Percentiles rank a stretch among this genome's conserved stretches.
These are phyloP conservation scores for Rhodotorula sp. DNA, from an alignment of 1,284 basidiomycete genomes.

Conservation along the genomic window DNA sequence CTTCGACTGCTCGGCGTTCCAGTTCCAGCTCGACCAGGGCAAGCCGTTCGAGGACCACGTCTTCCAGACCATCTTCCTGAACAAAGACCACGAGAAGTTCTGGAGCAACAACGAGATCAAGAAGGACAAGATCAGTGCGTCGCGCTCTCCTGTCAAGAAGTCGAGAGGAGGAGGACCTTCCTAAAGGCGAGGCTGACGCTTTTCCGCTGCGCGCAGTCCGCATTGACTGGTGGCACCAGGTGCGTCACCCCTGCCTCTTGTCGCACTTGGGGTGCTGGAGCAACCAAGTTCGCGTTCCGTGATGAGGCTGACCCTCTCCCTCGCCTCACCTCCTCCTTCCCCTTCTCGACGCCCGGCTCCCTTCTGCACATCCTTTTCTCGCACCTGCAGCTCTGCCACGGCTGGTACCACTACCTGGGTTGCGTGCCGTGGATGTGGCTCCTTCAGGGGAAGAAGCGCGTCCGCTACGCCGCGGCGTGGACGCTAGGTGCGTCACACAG, in stretches of 20 bases:
- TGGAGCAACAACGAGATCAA: conserved; percentile 62
- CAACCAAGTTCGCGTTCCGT: too few species aligned
- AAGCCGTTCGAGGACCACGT: conserved; percentile 25
- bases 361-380: background rate
- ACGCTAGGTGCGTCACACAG: conserved; percentile 28
- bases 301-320: background rate
- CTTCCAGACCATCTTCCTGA: conserved; percentile 63
- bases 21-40: conserved; percentile 56
- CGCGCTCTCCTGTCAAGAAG: too few species aligned
- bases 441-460: conserved; percentile 60
- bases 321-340: too few species aligned
- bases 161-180: background rate
- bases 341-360: background rate
- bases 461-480: conserved; percentile 55
- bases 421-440: conserved; percentile 65
- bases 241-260: conserved; percentile 25
- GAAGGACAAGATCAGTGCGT: conserved; percentile 55
- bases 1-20: conserved; percentile 57
- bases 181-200: background rate
- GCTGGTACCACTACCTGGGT: conserved; percentile 56
- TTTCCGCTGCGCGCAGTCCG: background rate
- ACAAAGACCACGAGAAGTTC: conserved; percentile 57
- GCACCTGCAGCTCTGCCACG: conserved; percentile 8
- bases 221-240: conserved; percentile 51
- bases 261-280: too few species aligned